Percentiles rank a stretch among this genome's conserved stretches.
phyloP scores from a whole-genome alignment of 2,329 filamentous ascomycete species.

The Metarhizium sp. region DNA sequence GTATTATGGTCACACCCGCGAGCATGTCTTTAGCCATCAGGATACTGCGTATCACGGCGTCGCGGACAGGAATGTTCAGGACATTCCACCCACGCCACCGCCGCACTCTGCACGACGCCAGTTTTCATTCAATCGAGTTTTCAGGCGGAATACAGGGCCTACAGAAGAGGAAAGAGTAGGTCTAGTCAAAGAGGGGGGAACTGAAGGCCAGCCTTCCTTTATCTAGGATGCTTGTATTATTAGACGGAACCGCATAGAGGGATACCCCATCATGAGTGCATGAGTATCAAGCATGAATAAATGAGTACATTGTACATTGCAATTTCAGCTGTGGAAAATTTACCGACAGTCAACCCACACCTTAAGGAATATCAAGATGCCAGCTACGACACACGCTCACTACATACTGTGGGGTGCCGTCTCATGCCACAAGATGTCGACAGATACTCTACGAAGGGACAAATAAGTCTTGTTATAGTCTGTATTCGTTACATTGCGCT shows the following conservation, averaged over 20 bases:
- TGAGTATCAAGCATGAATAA: background rate
- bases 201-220: background rate
- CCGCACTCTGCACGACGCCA: constrained; percentile 59
- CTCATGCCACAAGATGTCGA: background rate
- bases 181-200: constrained; percentile 56
- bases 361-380: too few relatives aligned
- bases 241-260: background rate
- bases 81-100: constrained; percentile 49
- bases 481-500: background rate
- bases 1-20: constrained; percentile 28
- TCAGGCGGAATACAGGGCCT: constrained; percentile 39
- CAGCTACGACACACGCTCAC: too few relatives aligned
- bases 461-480: background rate
- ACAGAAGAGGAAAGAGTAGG: constrained; percentile 80
- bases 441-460: background rate
- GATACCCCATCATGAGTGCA: background rate
- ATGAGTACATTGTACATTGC: background rate
- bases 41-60: constrained; percentile 41
- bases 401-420: background rate
- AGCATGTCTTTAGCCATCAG: constrained; percentile 35
- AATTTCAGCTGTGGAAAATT: background rate
- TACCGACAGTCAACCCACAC: too few relatives aligned
- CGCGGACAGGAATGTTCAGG: constrained; percentile 31
- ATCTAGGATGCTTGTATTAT: background rate
- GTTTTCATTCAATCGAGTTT: constrained; percentile 88